A percentile compares a stretch with the other conserved stretches of the same genome.
phyloP scores from a whole-genome alignment of 495 filamentous ascomycete genomes.

The Xylaria nigripes region DNA sequence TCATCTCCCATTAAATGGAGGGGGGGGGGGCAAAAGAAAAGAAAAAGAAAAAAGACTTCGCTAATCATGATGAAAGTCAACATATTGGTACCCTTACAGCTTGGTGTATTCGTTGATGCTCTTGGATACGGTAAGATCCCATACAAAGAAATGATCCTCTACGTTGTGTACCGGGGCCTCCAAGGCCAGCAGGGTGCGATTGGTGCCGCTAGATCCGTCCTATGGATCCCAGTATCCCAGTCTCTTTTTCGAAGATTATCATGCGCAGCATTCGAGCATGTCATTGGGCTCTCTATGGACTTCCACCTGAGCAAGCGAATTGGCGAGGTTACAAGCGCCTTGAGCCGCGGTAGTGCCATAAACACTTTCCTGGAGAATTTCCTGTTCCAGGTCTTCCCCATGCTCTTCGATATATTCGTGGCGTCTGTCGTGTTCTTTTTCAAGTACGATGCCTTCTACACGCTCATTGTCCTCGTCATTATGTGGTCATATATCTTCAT shows the following conservation, averaged over 20 bases:
- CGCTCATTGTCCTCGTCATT: slow-evolving; percentile 65
- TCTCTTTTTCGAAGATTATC: slow-evolving; percentile 80
- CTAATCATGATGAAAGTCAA: slow-evolving; percentile 38
- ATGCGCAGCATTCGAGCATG: slow-evolving; percentile 78
- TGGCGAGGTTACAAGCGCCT: slow-evolving; percentile 71
- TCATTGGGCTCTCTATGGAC: slow-evolving; percentile 72
- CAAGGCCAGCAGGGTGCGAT: slow-evolving; percentile 72
- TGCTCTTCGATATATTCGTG: slow-evolving; percentile 69
- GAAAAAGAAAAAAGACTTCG: background rate
- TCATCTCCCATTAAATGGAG: too few relatives aligned
- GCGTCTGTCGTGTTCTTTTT: slow-evolving; percentile 67
- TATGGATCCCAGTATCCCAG: slow-evolving; percentile 80
- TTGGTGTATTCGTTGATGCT: slow-evolving; percentile 55
- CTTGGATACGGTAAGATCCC: slow-evolving; percentile 32
- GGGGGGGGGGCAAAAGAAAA: background rate
- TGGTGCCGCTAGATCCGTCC: slow-evolving; percentile 55
- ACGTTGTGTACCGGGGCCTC: slow-evolving; percentile 61
- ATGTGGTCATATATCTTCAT: slow-evolving; percentile 79
- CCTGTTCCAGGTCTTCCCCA: slow-evolving; percentile 73
- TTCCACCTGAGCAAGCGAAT: slow-evolving; percentile 84
- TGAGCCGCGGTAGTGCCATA: slow-evolving; percentile 78
- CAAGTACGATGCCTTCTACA: slow-evolving; percentile 69
- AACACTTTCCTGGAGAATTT: slow-evolving; percentile 80
- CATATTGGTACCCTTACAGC: slow-evolving; percentile 57
- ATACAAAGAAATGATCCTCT: slow-evolving; percentile 50